A percentile compares a stretch with the other conserved stretches of the same genome.
phyloP scores from a whole-genome alignment of 768 basidiomycete genomes.

The Boletellus ananas region DNA sequence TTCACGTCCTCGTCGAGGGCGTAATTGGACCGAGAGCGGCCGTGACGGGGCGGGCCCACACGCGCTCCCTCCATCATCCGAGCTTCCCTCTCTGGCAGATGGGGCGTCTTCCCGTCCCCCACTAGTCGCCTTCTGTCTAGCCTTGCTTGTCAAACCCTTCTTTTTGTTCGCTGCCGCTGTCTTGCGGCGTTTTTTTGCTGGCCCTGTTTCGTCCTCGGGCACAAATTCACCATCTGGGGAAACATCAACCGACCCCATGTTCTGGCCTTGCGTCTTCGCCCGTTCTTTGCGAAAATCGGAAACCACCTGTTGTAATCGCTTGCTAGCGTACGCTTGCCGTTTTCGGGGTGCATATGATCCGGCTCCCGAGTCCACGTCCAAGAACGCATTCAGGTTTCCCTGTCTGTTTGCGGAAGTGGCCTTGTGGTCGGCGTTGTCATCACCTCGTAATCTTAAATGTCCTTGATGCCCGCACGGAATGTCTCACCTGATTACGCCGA shows the following conservation, averaged over 20 bases:
- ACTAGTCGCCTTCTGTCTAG: constrained; percentile 1
- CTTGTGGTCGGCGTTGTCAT: constrained; percentile 30
- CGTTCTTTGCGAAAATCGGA: constrained; percentile 64
- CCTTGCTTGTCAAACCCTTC: constrained; percentile 1
- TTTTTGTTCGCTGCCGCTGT: constrained; percentile 17
- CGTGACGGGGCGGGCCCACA: constrained; percentile 10
- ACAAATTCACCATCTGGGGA: constrained; percentile 28
- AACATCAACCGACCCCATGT: constrained; percentile 9
- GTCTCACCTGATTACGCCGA: constrained; percentile 66
- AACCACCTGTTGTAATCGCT: constrained; percentile 84
- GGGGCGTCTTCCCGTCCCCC: not conserved
- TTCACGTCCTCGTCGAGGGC: constrained; percentile 41
- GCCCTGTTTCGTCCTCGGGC: constrained; percentile 24
- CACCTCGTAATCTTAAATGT: not conserved
- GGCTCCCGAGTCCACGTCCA: constrained; percentile 64
- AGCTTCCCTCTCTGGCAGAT: constrained; percentile 15
- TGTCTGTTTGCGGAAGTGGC: constrained; percentile 69
- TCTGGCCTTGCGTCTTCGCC: constrained; percentile 16
- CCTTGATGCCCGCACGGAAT: not conserved
- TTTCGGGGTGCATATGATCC: constrained; percentile 74
- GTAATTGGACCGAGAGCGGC: constrained; percentile 33
- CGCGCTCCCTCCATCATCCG: constrained; percentile 10
- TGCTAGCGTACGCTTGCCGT: constrained; percentile 79
- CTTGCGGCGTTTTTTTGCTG: constrained; percentile 32
- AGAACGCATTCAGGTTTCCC: constrained; percentile 68